A percentile compares a stretch with the other conserved stretches of the same genome.
Conservation (phyloP, 306 rosid genomes). For the Cucurbita moschata region DNA sequence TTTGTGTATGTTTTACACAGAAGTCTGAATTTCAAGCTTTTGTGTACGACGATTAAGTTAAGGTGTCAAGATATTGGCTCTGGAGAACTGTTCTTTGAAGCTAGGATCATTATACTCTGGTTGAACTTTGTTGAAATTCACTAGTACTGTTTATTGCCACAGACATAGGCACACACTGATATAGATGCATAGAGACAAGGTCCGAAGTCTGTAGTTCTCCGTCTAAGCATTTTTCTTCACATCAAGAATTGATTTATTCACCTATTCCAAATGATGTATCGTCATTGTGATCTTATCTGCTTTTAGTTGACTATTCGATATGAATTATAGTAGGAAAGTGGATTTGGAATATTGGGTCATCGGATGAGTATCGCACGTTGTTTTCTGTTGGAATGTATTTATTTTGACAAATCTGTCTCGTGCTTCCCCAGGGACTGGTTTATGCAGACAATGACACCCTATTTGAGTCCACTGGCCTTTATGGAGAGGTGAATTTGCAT, state of each 20-base stretch:
- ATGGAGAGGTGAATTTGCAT: slow-evolving; percentile 37
- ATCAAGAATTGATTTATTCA: not conserved
- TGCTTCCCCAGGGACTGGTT: slow-evolving; percentile 69
- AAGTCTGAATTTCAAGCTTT: not conserved
- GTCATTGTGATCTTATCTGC: not conserved
- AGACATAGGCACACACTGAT: not conserved
- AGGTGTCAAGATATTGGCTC: not conserved
- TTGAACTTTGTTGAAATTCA: not conserved
- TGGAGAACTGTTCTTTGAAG: not conserved
- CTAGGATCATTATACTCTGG: not conserved
- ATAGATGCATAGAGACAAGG: not conserved
- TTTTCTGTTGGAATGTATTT: not conserved
- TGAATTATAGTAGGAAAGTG: not conserved
- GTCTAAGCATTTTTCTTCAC: not conserved
- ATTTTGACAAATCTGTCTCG: slow-evolving; percentile 7
- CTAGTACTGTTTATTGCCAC: not conserved
- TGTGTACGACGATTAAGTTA: not conserved
- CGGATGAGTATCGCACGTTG: not conserved
- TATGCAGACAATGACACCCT: slow-evolving; percentile 58
- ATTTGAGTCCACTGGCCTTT: slow-evolving; percentile 76
- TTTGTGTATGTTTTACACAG: not conserved
- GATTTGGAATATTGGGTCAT: not conserved
- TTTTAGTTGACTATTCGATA: not conserved
- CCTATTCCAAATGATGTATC: not conserved
- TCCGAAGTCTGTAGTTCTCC: not conserved